Base-by-base conservation (phyloP, 108 stramenopile species). In the Conticribra weissflogii region DNA sequence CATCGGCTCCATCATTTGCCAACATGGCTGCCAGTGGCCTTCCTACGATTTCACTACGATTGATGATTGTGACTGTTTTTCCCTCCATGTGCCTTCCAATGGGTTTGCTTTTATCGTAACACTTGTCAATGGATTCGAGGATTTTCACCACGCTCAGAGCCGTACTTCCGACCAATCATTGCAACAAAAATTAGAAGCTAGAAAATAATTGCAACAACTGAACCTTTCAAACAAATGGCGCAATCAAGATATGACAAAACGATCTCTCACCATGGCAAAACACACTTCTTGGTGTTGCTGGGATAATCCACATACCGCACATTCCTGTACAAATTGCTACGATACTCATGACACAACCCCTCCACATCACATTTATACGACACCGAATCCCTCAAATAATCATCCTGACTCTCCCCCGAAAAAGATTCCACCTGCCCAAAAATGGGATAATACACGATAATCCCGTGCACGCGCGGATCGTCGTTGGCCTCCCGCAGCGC, bases 391-490 rank as follows among this genome's bases (percentile, higher is more conserved):
- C 98, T 83, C n/a, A 98, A 75, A 72, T 97, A 97, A 78, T 98
- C 98, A 79, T 98, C 98, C 73, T 97, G 96, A 66, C 83, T 84
- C 22, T 88, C 94, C 15, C 98, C 98, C 50, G 81, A 92, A 67
- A 96, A 98, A 17, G 90, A 91, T 56, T 96, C 96, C 23, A 90
- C 87, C 54, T 92, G 89, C 12, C 97, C 98, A 68, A 98, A 98
- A 62, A 97, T 96, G 45, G 98, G 98, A 81, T 98, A 98, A 73
- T 98, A 98, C 16, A 98, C 96, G 68, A 98, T 96, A 53, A 98
- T 96, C 27, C 98, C 98, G 71, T 96, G 96, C 44, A 98, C 97
- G 19, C 87, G 83, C 5, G 94, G 94, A 63, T 97, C 97, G 23
- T 90, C 92, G 73, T 98, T 97, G 55, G 92, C 92, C 55, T 95